Evolutionary conservation across 1,139 yeast species (phyloP), one percentile per base, ranked within the genome.

Genomic region (Arxiozyma bovina): DNA sequence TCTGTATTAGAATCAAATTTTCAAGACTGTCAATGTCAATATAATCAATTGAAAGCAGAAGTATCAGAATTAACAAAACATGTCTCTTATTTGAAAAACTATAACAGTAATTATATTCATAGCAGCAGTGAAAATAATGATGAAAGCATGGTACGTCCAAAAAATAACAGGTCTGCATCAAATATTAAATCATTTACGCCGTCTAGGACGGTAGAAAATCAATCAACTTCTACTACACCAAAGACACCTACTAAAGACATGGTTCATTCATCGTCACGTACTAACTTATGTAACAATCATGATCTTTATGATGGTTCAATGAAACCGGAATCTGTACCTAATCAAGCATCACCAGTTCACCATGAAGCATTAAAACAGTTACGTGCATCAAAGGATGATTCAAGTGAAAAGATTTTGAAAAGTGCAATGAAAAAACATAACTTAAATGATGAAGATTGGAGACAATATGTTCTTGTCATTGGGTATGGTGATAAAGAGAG

Each of bases 401-500:
- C 97, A 1, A 90, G 97, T 69, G 83, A 87, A 63, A 88, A 87
- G 70, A 86, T 93, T 30, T 73, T 93, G 52, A 96, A 89, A 63
- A 90, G 87, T 45, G 97, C 96, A 4, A 85, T 90, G 86, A 82
- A 84, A 61, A 79, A 95, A 60, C 96, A 91, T 71, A 85, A 83
- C 59, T 78, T 93, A 54, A 83, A 83, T 34, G 80, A 84, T 44
- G 85, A 81, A 53, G 96, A 90, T 67, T 87, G 96, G 94, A 79
- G 87, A 54, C 87, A 88, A 62, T 91, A 90, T 66, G 96, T 93
- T 1, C 74, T 93, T 55, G 91, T 91, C 30, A 87, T 93, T 18
- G 87, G 96, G 66, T 90, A 89, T 68, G 96, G 94, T 21, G 96
- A 90, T 67, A 85, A 86, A 64, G 98, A 93, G 65, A 75, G 98